These are phyloP conservation scores for Sphenostylis stenocarpa DNA, from an alignment of 306 rosid genomes.

Conservation along the genomic window DNA sequence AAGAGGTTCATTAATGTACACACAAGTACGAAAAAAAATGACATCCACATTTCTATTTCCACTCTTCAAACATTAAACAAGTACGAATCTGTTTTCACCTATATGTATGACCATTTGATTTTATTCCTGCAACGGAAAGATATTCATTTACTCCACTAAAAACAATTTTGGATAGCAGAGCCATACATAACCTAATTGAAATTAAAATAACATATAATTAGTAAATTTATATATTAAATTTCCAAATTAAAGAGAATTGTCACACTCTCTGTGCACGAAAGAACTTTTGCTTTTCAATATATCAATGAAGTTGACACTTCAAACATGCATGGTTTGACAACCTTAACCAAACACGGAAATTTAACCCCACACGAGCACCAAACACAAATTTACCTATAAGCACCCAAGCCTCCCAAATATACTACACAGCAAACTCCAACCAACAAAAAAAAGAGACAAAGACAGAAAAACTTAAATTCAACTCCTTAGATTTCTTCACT, in stretches of 20 bases:
- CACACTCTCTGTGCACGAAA: neutral
- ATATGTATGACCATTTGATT: neutral
- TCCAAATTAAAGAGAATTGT: neutral
- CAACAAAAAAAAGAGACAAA: neutral
- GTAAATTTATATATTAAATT: neutral
- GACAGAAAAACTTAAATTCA: neutral
- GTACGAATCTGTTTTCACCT: constrained; percentile 2
- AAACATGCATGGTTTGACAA: constrained; percentile 18
- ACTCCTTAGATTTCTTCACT: neutral
- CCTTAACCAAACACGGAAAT: neutral
- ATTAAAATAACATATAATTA: neutral
- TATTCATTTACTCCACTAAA: neutral
- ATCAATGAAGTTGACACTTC: constrained; percentile 11
- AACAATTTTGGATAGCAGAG: neutral
- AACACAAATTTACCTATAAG: neutral
- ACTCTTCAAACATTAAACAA: constrained; percentile 4
- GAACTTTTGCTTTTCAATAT: neutral
- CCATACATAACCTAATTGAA: neutral
- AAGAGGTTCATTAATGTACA: neutral
- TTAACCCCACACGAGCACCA: neutral
- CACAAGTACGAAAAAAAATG: neutral
- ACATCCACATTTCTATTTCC: constrained; percentile 25
- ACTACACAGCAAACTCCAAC: neutral
- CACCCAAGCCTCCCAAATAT: neutral
- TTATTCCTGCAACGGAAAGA: neutral